These are phyloP conservation scores for Edaphochlamys debaryana DNA, from an alignment of 139 green algal species.

Conservation along the genomic window DNA sequence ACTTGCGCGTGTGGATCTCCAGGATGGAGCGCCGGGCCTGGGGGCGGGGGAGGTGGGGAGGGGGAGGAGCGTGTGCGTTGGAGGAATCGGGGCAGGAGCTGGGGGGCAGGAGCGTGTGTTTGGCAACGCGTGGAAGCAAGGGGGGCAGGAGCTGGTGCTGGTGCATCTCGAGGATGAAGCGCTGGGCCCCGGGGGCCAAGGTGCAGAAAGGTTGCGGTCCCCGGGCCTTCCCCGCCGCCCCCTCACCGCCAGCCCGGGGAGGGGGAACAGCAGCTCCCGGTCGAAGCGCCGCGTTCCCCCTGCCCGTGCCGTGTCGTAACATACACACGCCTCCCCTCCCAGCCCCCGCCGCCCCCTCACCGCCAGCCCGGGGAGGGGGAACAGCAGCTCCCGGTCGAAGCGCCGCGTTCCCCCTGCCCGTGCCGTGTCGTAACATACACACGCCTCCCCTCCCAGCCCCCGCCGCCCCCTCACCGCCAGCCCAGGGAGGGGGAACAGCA, in stretches of 20 bases:
- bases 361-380: slow-evolving; percentile 76
- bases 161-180: too few relatives aligned
- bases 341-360: slow-evolving; percentile 27
- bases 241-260: slow-evolving; percentile 69
- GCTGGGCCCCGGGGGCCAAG: too few relatives aligned
- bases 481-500: slow-evolving; percentile 86
- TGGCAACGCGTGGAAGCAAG: too few relatives aligned
- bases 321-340: too few relatives aligned
- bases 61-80: background rate
- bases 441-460: too few relatives aligned
- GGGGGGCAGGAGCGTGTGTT: too few relatives aligned
- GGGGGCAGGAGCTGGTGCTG: too few relatives aligned
- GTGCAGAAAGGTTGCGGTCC: too few relatives aligned
- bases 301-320: too few relatives aligned
- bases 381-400: slow-evolving; percentile 94
- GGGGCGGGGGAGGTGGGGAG: slow-evolving; percentile 19
- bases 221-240: too few relatives aligned
- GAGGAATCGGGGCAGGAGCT: too few relatives aligned
- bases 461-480: slow-evolving; percentile 47
- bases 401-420: slow-evolving; percentile 89
- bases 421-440: too few relatives aligned
- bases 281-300: slow-evolving; percentile 94
- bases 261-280: slow-evolving; percentile 87
- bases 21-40: slow-evolving; percentile 86
- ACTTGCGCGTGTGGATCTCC: slow-evolving; percentile 90